A percentile compares a stretch with the other conserved stretches of the same genome.
These are phyloP conservation scores for Fusarium sp. DNA, from an alignment of 2,329 filamentous ascomycete species.

Conservation along the genomic window DNA sequence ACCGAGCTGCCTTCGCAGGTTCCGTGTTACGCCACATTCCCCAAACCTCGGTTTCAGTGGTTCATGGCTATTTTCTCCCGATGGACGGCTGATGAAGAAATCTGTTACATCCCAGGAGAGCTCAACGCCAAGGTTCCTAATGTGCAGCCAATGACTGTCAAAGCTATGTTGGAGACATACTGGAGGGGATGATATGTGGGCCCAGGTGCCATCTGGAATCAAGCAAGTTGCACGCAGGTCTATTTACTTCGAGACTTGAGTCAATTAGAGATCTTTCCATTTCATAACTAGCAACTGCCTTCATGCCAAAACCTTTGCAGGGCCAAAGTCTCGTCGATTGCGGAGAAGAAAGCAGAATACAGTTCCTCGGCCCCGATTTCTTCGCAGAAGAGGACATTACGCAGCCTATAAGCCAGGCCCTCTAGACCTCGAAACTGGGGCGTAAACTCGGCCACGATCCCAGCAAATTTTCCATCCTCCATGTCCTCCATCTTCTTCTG, in stretches of 20 bases:
- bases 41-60: neutral
- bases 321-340: neutral
- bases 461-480: neutral
- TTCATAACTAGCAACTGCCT: no score
- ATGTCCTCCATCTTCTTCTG: constrained; percentile 12
- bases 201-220: neutral
- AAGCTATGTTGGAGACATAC: neutral
- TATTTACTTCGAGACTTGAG: neutral
- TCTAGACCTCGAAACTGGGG: neutral
- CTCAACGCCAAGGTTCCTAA: neutral
- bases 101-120: neutral
- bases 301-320: no score
- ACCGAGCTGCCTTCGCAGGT: neutral
- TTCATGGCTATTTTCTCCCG: neutral
- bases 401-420: neutral
- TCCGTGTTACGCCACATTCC: neutral
- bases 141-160: neutral
- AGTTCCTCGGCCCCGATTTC: neutral
- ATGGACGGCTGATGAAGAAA: neutral
- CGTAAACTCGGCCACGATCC: constrained; percentile 1
- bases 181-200: neutral
- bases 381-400: neutral
- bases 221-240: neutral
- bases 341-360: neutral
- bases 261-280: no score